Conservation (phyloP, 2,329 filamentous ascomycete species). For the Thermomyces lanuginosus region DNA sequence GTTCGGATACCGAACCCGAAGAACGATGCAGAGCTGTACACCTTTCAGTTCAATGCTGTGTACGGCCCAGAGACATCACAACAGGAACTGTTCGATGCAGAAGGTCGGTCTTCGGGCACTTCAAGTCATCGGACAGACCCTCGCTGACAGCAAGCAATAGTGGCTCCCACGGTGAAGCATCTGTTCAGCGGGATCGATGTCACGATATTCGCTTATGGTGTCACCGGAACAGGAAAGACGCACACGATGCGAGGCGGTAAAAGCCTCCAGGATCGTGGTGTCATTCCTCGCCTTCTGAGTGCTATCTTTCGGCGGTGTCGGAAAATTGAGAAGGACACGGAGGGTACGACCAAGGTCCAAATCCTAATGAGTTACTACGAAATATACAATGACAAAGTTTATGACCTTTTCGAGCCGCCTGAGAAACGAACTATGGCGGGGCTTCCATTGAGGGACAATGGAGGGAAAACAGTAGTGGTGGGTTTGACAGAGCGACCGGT, state of each 20-base stretch:
- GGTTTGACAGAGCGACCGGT: slow-evolving; percentile 72
- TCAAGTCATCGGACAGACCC: background rate
- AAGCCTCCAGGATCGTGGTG: slow-evolving; percentile 67
- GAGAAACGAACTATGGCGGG: slow-evolving; percentile 74
- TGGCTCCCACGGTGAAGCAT: slow-evolving; percentile 76
- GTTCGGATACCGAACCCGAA: slow-evolving; percentile 88
- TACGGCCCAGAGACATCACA: slow-evolving; percentile 70
- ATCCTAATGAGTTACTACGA: slow-evolving; percentile 84
- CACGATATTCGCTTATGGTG: slow-evolving; percentile 83
- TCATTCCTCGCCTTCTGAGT: slow-evolving; percentile 73
- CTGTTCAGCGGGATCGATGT: slow-evolving; percentile 73
- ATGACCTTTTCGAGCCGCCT: slow-evolving; percentile 70
- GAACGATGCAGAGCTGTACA: slow-evolving; percentile 79
- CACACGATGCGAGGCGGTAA: slow-evolving; percentile 91
- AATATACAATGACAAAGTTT: slow-evolving; percentile 94
- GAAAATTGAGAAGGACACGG: slow-evolving; percentile 67
- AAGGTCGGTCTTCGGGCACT: slow-evolving; percentile 43
- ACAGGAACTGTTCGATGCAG: slow-evolving; percentile 72
- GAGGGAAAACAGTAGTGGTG: slow-evolving; percentile 73
- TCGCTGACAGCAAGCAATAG: slow-evolving; percentile 32
- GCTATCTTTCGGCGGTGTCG: slow-evolving; percentile 70
- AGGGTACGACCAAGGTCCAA: slow-evolving; percentile 51
- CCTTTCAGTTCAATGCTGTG: slow-evolving; percentile 86
- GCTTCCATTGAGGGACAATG: slow-evolving; percentile 67
- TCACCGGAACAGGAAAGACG: slow-evolving; percentile 86